Percentiles rank a stretch among this genome's conserved stretches.
Evolutionary conservation across 306 rosid species (phyloP).

Genomic region (Dalbergia oliveri): DNA sequence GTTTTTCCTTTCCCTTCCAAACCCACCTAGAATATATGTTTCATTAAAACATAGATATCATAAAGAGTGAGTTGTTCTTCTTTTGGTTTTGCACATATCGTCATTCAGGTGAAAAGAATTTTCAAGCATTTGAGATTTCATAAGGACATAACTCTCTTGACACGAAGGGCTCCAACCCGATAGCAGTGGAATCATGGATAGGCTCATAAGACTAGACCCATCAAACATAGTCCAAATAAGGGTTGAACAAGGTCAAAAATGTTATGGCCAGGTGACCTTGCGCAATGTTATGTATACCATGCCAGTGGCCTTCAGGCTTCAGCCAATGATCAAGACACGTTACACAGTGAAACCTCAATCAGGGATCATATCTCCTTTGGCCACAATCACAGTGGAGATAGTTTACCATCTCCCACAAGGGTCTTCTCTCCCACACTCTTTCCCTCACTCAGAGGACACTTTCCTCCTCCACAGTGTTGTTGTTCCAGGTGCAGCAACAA

Average conservation of each 20-base stretch:
- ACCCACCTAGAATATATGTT: background rate
- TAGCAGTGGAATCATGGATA: constrained; percentile 55
- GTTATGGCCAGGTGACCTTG: constrained; percentile 63
- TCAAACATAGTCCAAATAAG: constrained; percentile 64
- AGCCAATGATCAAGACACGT: constrained; percentile 67
- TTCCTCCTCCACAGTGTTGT: constrained; percentile 88
- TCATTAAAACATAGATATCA: no score
- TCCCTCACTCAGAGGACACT: constrained; percentile 65
- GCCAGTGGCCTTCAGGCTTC: constrained; percentile 88
- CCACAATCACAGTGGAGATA: constrained; percentile 63
- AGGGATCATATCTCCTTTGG: constrained; percentile 77
- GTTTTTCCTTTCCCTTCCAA: constrained; percentile 1
- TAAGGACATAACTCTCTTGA: no score
- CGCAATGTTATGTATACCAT: constrained; percentile 92
- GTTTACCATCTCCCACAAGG: constrained; percentile 66
- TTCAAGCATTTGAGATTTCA: no score
- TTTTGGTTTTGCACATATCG: no score
- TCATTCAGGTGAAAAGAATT: no score
- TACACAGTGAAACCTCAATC: constrained; percentile 76
- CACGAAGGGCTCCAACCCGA: no score
- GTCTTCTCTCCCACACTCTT: constrained; percentile 60
- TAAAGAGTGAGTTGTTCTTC: no score
- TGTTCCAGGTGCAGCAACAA: constrained; percentile 78
- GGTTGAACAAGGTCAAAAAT: constrained; percentile 62
- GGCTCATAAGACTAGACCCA: constrained; percentile 84